Base-by-base conservation (phyloP, 371 early-diverging fungal genomes). In the Entomophthora muscae region DNA sequence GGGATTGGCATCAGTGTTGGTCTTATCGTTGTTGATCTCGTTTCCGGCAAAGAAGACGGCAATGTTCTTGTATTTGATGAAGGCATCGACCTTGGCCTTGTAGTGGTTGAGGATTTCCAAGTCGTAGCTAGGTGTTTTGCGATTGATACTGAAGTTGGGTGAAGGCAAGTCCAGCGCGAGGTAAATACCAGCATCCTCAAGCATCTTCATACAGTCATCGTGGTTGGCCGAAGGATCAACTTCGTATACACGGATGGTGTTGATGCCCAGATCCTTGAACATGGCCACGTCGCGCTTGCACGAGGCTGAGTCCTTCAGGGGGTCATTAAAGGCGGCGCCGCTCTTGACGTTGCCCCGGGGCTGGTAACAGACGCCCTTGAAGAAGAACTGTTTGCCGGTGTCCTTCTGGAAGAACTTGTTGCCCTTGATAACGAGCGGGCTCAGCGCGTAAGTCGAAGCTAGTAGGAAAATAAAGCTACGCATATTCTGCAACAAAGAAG, bases 361-460 rank as follows among this genome's bases (percentile, higher is more conserved):
- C 63, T 89, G 86, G 64, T 89, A 90, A 3, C 85, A 84, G 1
- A 89, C 75, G 53, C 88, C 88, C 72, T 86, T 86, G 70, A 89
- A 79, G 66, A 80, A 83, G 69, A 90, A 88, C 63, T 85, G 84
- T 24, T 83, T 73, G 65, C 85, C 85, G 0, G 84, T 80, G 32
- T 79, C 79, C 21, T 77, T 73, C 65, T 87, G 80, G 67, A 89
- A 86, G 63, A 85, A 80, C 68, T 85, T 84, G 65, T 78, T 70
- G 32, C 86, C 88, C 63, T 84, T 84, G 69, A 82, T 82, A 5
- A 67, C 74, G 59, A 88, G 77, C 1, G 81, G 77, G 63, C 83
- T 80, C 31, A 85, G 64, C 22, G 77, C 78, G 21, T 32, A 32
- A 13, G 33, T 24, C 42, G 42, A 42, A 17, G 42, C 42, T 5